phyloP scores from a whole-genome alignment of 2,329 filamentous ascomycete species.

The Cadophora luteo-olivacea region DNA sequence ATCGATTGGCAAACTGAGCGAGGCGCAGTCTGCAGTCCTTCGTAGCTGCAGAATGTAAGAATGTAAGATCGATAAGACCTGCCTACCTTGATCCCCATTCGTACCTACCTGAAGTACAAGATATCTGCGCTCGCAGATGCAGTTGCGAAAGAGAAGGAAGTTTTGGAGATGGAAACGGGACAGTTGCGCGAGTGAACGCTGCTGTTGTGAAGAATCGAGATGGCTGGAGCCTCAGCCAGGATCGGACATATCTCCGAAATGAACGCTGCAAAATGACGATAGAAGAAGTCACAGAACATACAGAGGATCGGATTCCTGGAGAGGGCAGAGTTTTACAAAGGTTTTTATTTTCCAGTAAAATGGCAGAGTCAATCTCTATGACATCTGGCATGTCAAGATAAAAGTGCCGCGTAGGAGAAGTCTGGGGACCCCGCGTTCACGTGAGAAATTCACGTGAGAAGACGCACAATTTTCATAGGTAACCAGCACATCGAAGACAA shows the following conservation, averaged over 20 bases:
- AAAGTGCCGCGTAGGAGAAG: neutral
- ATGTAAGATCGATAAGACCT: neutral
- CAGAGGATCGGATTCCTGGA: neutral
- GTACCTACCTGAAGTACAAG: neutral
- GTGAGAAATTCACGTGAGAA: neutral
- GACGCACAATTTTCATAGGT: conserved; percentile 1
- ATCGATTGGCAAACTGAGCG: conserved; percentile 3
- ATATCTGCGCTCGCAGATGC: neutral
- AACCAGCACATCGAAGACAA: neutral
- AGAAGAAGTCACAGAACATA: neutral
- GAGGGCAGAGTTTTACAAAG: too few relatives aligned
- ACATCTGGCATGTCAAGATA: neutral
- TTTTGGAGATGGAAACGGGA: neutral
- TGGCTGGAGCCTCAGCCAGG: conserved; percentile 1
- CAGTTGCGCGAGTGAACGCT: neutral
- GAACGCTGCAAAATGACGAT: conserved; percentile 3
- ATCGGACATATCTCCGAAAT: neutral
- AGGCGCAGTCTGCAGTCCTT: conserved; percentile 13
- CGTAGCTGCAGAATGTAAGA: conserved; percentile 10
- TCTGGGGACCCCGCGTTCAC: conserved; percentile 13
- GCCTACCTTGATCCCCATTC: neutral
- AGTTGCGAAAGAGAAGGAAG: neutral
- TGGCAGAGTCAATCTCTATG: neutral
- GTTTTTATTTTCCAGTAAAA: neutral
- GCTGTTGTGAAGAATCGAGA: neutral